Base-by-base conservation (phyloP, 2,329 filamentous ascomycete species). In the Gaeumannomyces sp. region DNA sequence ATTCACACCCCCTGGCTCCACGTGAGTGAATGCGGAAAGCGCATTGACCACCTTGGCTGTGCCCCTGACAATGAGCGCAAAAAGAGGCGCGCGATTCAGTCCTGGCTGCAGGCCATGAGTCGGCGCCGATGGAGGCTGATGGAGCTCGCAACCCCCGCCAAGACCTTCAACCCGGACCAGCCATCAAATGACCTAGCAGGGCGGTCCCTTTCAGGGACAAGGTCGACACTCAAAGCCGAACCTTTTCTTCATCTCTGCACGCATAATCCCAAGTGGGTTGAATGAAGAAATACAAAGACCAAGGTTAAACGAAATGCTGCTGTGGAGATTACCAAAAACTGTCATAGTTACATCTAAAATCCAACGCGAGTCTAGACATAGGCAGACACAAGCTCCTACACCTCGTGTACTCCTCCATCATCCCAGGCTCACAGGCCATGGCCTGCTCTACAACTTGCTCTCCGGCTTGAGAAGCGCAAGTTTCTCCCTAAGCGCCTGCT, bases 401-500 rank as follows among this genome's bases (percentile, higher is more conserved):
- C 2, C 45, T 25, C 22, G 19, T 10, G 8, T 53, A 22, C 33
- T n/a, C 7, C 22, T 53, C n/a, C 45, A n/a, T 11, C 33, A 35
- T 14, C 33, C 4, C 38, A 50, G 5, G 1, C 5, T 7, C 19
- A 53, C 45, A 19, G 14, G 10, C 14, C 8, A 35, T 25, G 7
- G 45, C 45, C 7, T 10, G 6, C 8, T 62, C 61, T 79, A 89
- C 72, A 89, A 75, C 78, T 89, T 91, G 69, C 85, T 81, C 66
- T 81, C 75, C 6, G 83, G 78, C 63, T 79, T 78, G 67, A 87
- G 78, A 62, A 91, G 77, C 31, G 80, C 74, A 63, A 83, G 79
- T 67, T 84, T 85, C 72, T 86, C 84, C 71, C 78, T 82, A 68
- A 93, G 78, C 4, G 89, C 81, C 65, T 85, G 81, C 73, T 89